Percentiles rank a stretch among this genome's conserved stretches.
Evolutionary conservation across 73 alveolate species (phyloP).

Genomic region (Tetrahymena elliotti): DNA sequence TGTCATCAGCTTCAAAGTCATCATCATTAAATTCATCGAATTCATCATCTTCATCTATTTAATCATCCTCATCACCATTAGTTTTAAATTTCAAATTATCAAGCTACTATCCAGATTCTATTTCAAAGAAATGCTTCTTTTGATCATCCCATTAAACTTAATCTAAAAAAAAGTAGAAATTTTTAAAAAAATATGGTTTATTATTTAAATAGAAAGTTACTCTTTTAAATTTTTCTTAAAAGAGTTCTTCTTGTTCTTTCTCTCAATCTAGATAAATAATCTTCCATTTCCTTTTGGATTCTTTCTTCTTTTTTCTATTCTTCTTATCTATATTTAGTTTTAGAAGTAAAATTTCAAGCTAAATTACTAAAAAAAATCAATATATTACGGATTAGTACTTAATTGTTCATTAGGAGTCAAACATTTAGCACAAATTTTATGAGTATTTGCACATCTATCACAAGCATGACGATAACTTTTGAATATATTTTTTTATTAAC

Average conservation of each 20-base stretch:
- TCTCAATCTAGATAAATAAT: neutral
- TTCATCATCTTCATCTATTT: neutral
- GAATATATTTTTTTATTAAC: neutral
- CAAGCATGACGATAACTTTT: neutral
- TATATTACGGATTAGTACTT: neutral
- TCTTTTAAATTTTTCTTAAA: neutral
- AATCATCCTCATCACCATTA: neutral
- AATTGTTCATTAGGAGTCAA: neutral
- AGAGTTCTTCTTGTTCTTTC: neutral
- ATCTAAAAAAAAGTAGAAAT: neutral
- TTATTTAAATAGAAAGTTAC: neutral
- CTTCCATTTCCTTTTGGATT: neutral
- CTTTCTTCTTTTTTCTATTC: neutral
- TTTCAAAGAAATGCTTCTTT: neutral
- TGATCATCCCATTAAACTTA: neutral
- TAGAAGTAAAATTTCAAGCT: neutral
- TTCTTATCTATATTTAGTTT: neutral
- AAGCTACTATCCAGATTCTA: neutral
- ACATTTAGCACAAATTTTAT: neutral
- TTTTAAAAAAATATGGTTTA: too few relatives aligned
- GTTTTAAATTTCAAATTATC: neutral
- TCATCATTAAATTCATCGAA: neutral
- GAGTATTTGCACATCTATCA: neutral
- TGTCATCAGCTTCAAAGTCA: neutral
- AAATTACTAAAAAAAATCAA: neutral